These are phyloP conservation scores for Abrus precatorius DNA, from an alignment of 306 rosid genomes.

Conservation along the genomic window DNA sequence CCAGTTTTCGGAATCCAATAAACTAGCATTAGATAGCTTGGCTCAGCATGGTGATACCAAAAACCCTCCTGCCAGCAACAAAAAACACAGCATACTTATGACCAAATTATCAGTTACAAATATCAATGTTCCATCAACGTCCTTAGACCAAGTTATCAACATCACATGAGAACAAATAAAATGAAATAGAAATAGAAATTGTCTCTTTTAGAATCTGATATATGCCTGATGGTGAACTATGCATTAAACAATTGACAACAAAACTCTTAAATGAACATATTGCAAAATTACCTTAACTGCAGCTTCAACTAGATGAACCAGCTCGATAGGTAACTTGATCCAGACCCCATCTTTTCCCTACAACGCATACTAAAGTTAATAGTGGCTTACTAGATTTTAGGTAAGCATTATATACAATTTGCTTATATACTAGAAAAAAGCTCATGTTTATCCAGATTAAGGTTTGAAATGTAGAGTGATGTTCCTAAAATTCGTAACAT, in stretches of 20 bases:
- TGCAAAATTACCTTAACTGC: conserved; percentile 58
- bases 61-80: conserved; percentile 62
- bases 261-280: conserved; percentile 8
- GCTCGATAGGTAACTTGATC: conserved; percentile 64
- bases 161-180: not conserved
- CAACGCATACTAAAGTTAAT: conserved; percentile 25
- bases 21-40: conserved; percentile 65
- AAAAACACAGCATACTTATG: not conserved
- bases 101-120: conserved; percentile 21
- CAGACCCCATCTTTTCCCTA: conserved; percentile 67
- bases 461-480: not conserved
- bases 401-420: not conserved
- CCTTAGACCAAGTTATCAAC: not conserved
- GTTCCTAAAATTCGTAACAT: not conserved
- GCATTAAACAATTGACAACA: conserved; percentile 2
- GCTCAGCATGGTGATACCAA: conserved; percentile 69
- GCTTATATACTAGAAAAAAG: not conserved
- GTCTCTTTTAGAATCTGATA: not conserved
- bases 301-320: conserved; percentile 62
- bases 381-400: not conserved
- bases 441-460: not conserved
- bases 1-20: conserved; percentile 62
- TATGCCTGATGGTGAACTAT: not conserved
- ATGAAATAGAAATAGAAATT: not conserved
- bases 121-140: conserved; percentile 24